Conservation (phyloP, 2,329 filamentous ascomycete genomes). For the Coniochaeta prunicola region DNA sequence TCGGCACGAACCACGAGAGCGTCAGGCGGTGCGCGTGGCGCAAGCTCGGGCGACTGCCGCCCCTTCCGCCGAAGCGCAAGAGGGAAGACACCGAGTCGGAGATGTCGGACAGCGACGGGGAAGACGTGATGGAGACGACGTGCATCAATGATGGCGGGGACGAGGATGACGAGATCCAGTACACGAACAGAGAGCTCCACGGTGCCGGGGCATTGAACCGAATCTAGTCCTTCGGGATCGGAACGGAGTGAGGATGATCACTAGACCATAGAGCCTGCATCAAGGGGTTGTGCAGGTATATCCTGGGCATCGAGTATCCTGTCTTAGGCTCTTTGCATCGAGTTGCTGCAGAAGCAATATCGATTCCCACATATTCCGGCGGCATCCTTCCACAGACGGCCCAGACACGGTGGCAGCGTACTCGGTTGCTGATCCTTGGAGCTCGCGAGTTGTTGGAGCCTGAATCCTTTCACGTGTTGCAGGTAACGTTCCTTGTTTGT, state of each 20-base stretch:
- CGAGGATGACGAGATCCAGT: neutral
- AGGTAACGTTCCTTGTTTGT: neutral
- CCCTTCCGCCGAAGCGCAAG: neutral
- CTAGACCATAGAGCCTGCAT: no score
- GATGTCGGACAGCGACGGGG: neutral
- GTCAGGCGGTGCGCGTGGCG: constrained; percentile 1
- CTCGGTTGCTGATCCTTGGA: neutral
- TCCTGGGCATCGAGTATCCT: no score
- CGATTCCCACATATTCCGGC: no score
- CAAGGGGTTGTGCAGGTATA: no score
- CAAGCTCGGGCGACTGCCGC: constrained; percentile 1
- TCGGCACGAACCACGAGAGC: constrained; percentile 12
- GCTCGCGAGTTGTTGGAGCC: neutral
- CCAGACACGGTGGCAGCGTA: neutral
- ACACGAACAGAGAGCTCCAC: neutral
- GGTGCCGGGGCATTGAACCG: neutral
- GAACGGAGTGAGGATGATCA: neutral
- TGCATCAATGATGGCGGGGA: neutral
- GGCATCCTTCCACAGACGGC: neutral
- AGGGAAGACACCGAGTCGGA: neutral
- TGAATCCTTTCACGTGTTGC: neutral
- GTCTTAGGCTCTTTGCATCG: no score
- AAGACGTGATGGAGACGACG: neutral
- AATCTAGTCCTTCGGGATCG: neutral
- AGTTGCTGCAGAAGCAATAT: no score